Percentiles rank a stretch among this genome's conserved stretches.
Evolutionary conservation across 1,284 basidiomycete genomes (phyloP).

Genomic region (Phaffia rhodozyma): DNA sequence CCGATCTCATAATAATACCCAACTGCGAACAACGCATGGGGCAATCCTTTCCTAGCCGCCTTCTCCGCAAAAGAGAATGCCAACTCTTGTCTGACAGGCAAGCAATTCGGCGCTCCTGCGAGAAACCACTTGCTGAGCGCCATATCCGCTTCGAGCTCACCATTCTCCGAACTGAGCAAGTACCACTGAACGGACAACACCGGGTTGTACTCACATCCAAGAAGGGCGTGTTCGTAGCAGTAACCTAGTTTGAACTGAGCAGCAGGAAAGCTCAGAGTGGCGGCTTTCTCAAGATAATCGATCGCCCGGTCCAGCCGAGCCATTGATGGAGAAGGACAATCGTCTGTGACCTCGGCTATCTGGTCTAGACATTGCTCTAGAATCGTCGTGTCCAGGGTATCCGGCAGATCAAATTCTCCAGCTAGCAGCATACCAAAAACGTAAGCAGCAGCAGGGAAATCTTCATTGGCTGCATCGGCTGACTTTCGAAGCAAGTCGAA

Average conservation of each 20-base stretch:
- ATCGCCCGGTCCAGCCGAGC: conserved; percentile 42
- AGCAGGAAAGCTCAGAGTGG: conserved; percentile 71
- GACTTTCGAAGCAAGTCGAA: conserved; percentile 63
- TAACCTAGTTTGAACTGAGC: conserved; percentile 91
- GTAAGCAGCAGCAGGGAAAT: conserved; percentile 76
- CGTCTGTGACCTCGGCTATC: conserved; percentile 43
- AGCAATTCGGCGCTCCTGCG: conserved; percentile 65
- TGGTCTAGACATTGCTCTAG: conserved; percentile 33
- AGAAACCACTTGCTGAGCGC: conserved; percentile 91
- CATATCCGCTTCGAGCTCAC: conserved; percentile 89
- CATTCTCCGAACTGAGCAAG: conserved; percentile 64
- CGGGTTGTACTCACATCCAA: conserved; percentile 78
- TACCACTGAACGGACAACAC: conserved; percentile 88
- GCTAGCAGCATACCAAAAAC: conserved; percentile 65
- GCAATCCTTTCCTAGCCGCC: conserved; percentile 63
- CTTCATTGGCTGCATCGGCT: conserved; percentile 58
- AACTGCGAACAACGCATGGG: conserved; percentile 84
- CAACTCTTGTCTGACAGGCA: conserved; percentile 78
- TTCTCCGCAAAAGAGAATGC: conserved; percentile 87
- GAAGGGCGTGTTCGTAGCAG: conserved; percentile 78
- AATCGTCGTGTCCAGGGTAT: neutral
- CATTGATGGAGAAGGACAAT: conserved; percentile 44
- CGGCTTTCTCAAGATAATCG: conserved; percentile 61
- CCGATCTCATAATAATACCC: conserved; percentile 76
- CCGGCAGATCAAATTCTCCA: conserved; percentile 47